Conservation (phyloP, 768 basidiomycete species). For the Boletus speciosus region DNA sequence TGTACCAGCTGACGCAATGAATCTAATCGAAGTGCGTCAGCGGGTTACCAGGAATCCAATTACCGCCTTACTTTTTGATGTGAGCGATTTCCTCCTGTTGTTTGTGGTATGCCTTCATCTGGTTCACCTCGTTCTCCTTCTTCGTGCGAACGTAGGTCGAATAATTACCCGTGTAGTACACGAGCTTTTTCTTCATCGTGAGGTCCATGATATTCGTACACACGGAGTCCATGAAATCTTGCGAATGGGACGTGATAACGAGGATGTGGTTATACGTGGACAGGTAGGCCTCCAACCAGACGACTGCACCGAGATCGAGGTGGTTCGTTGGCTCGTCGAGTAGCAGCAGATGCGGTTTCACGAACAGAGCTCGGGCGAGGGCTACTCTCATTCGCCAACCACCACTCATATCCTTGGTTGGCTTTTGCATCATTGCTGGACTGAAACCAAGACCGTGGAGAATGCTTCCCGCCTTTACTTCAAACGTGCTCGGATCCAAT, state of each 20-base stretch:
- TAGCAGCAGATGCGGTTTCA: constrained; percentile 93
- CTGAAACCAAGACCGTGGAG: constrained; percentile 96
- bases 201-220: constrained; percentile 99
- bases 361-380: constrained; percentile 90
- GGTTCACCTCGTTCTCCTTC: constrained; percentile 97
- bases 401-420: constrained; percentile 98
- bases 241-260: constrained; percentile 96
- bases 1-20: constrained; percentile 99
- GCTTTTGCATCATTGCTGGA: constrained; percentile 88
- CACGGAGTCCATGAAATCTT: constrained; percentile 97
- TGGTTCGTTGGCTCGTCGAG: constrained; percentile 94
- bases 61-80: constrained; percentile 80
- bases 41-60: neutral
- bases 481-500: constrained; percentile 93
- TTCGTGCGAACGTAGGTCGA: constrained; percentile 96
- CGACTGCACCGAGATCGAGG: constrained; percentile 94
- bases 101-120: constrained; percentile 99
- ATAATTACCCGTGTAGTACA: constrained; percentile 96
- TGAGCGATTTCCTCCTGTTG: constrained; percentile 98
- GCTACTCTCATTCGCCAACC: constrained; percentile 99
- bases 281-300: constrained; percentile 98
- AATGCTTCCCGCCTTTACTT: constrained; percentile 92
- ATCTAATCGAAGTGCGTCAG: constrained; percentile 42
- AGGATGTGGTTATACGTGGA: constrained; percentile 99
- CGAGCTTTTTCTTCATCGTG: constrained; percentile 85